These are phyloP conservation scores for Pisolithus tinctorius DNA, from an alignment of 768 basidiomycete genomes.

Conservation along the genomic window DNA sequence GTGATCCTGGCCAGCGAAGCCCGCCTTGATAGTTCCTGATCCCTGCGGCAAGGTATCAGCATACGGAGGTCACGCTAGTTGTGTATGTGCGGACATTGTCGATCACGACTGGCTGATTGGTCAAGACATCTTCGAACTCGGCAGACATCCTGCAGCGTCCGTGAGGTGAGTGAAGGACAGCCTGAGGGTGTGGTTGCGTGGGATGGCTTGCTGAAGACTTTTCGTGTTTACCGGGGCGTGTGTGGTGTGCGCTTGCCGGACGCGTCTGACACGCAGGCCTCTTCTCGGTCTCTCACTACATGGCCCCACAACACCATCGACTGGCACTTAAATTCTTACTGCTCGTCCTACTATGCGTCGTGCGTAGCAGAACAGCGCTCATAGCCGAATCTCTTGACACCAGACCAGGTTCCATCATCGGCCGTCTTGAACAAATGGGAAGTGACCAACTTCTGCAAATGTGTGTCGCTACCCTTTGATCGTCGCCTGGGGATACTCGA, in stretches of 20 bases:
- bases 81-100: slow-evolving; percentile 69
- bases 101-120: slow-evolving; percentile 98
- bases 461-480: slow-evolving; percentile 30
- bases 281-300: slow-evolving; percentile 15
- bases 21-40: slow-evolving; percentile 97
- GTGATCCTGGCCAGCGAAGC: slow-evolving; percentile 97
- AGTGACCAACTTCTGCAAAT: slow-evolving; percentile 89
- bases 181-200: background rate
- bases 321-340: slow-evolving; percentile 12
- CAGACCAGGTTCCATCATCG: slow-evolving; percentile 31
- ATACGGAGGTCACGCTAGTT: slow-evolving; percentile 17
- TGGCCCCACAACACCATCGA: slow-evolving; percentile 11
- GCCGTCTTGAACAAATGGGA: slow-evolving; percentile 71
- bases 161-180: background rate
- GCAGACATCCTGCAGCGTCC: slow-evolving; percentile 50
- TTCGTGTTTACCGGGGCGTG: background rate
- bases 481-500: background rate
- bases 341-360: slow-evolving; percentile 15
- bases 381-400: slow-evolving; percentile 5
- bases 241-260: background rate
- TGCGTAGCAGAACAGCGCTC: slow-evolving; percentile 16
- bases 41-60: slow-evolving; percentile 52
- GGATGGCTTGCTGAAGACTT: background rate
- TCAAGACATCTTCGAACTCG: slow-evolving; percentile 89
- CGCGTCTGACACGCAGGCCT: background rate